Evolutionary conservation across 495 filamentous ascomycete species (phyloP), one percentile per base, ranked within the genome.

Genomic region (Neurospora africana): DNA sequence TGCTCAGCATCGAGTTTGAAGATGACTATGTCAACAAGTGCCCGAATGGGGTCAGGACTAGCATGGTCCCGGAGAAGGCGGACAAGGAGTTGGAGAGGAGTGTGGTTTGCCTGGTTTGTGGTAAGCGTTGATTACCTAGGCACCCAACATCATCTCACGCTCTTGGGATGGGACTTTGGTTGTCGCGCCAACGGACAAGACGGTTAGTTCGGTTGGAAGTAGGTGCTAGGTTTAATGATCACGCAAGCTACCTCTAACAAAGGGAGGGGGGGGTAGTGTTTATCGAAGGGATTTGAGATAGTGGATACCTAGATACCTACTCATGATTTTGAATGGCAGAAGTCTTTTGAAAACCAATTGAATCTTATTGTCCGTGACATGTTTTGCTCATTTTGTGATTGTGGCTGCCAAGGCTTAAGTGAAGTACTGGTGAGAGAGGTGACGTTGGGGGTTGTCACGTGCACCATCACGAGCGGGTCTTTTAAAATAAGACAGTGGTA

Each of bases 361-460:
- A n/a, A 1, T 0, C 2, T 9, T 43, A 0, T n/a, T n/a, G 19
- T n/a, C 0, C 2, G 40, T 15, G 47, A 27, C 1, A 7, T 27
- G 0, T 6, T 7, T 5, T 15, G 10, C 4, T 23, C 0, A 9
- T 2, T 3, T 13, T 6, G 44, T 53, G 21, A 53, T 23, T 53
- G 44, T 53, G n/a, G n/a, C 2, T 23, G 10, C 3, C 5, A 15
- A 61, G 7, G 53, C 1, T 5, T 0, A 2, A 33, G 15, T 35
- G 15, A 65, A 35, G 27, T 65, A 33, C 6, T 35, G 13, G 6
- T 3, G 3, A 19, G 15, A 30, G 53, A 35, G 5, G 15, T 65
- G 53, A 17, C 27, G 30, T 0, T 65, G 1, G 1, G 15, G 53
- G 27, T 33, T 2, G 15, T 65, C 27, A 65, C 53, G 27, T 65